These are phyloP conservation scores for Eutypella sp. DNA, from an alignment of 2,329 filamentous ascomycete genomes.

Conservation along the genomic window DNA sequence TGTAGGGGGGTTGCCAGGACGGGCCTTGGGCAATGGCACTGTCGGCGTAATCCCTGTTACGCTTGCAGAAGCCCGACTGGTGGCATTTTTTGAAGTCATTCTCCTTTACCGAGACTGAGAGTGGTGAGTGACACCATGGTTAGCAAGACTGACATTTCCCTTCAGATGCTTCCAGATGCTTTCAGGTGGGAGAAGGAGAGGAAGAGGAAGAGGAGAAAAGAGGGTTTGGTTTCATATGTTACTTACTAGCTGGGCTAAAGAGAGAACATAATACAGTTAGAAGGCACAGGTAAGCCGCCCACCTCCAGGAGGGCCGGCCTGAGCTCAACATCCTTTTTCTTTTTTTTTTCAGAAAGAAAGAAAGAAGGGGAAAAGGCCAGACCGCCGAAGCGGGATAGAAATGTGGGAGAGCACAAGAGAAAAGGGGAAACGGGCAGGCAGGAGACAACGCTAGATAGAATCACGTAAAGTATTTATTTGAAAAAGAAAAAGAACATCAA, in stretches of 20 bases:
- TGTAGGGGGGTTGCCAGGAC: slow-evolving; percentile 76
- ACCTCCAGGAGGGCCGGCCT: slow-evolving; percentile 50
- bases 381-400: slow-evolving; percentile 15
- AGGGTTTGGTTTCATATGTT: too few relatives aligned
- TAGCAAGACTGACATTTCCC: slow-evolving; percentile 2
- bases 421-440: slow-evolving; percentile 2
- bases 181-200: too few relatives aligned
- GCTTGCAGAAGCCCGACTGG: slow-evolving; percentile 95
- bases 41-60: slow-evolving; percentile 88
- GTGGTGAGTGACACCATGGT: too few relatives aligned
- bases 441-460: background rate
- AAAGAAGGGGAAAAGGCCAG: background rate
- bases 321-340: slow-evolving; percentile 46
- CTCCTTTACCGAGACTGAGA: slow-evolving; percentile 80
- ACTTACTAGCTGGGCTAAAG: slow-evolving; percentile 60
- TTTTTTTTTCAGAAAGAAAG: too few relatives aligned
- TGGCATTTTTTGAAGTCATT: slow-evolving; percentile 96
- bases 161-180: too few relatives aligned
- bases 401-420: slow-evolving; percentile 21
- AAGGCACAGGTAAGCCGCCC: slow-evolving; percentile 61
- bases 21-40: slow-evolving; percentile 59
- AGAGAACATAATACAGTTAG: slow-evolving; percentile 55
- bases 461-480: too few relatives aligned
- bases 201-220: too few relatives aligned
- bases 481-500: background rate